Base-by-base conservation (phyloP, 768 basidiomycete genomes). In the Suillus sp. region DNA sequence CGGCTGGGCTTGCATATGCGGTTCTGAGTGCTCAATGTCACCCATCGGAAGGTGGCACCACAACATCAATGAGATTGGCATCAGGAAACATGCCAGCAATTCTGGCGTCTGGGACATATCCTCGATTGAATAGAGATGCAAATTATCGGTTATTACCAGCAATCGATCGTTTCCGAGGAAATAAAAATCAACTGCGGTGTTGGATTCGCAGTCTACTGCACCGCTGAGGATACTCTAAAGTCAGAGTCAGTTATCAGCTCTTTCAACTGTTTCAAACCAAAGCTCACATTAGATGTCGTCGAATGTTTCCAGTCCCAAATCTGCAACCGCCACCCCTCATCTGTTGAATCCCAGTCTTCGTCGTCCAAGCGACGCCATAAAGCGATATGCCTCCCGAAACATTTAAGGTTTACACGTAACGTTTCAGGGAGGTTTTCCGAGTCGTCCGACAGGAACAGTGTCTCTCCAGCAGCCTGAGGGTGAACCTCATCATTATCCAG, bases 161-260 rank as follows among this genome's bases (percentile, higher is more conserved):
- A 48, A 48, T 48, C 22, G 22, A 25, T 25, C 7, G 1, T 25
- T 48, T 11, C 47, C 47, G 47, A 48, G 47, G 47, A 25, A 25
- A 48, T 14, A 25, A 48, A 48, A 25, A 25, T 48, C 25, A 22
- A 14, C 0, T 7, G 6, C 16, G 3, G 11, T 8, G 10, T 45
- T 0, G n/a, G 4, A 22, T 13, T 4, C n/a, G n/a, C 2, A 0
- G 43, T 5, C 4, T 22, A 45, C 11, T 6, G 1, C 1, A 5
- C 22, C 22, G 14, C 13, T 14, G 25, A 48, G 22, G 47, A 48
- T 22, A 22, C 47, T 25, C 25, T 48, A 25, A 25, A 25, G 2
- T 25, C 11, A 48, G 22, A 48, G 16, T 48, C 22, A 25, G 7
- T 14, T 16, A 14, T 8, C 6, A 48, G 7, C 13, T 48, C 25